Base-by-base conservation (phyloP, 768 basidiomycete species). In the Dacryopinax primogenitus region DNA sequence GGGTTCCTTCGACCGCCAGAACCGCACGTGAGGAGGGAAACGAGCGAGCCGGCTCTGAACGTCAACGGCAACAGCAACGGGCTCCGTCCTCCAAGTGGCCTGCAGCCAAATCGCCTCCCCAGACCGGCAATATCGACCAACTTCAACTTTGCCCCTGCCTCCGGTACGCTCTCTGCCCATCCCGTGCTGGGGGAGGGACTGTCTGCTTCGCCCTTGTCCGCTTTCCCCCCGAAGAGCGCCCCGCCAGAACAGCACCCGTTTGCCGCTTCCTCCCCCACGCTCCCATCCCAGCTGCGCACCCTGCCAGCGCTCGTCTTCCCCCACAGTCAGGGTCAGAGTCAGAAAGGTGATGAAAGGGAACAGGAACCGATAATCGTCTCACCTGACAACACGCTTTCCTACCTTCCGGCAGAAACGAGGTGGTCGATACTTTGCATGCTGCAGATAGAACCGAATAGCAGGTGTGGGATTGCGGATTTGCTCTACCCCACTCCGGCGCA, bases 351-450 rank as follows among this genome's bases (percentile, higher is more conserved):
- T n/a, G n/a, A n/a, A n/a, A n/a, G n/a, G n/a, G n/a, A n/a, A n/a
- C 37, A 39, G 37, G 37, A 39, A n/a, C 23, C 73, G 71, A 73
- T 70, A 63, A 67, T 74, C 26, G 74, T 76, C 35, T 76, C 77
- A 12, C 77, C 78, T 28, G 78, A 79, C 67, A 76, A 74, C 13
- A 79, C 78, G 69, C 78, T 79, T 76, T 72, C 77, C 28, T 71
- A 78, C 16, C 67, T 79, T 15, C 78, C 78, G 3, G 71, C 77
- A 26, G 78, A 79, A 70, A 76, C 76, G 15, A 68, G 78, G 44
- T 72, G 73, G 23, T 75, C 75, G 35, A 70, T 79, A 61, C 77
- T 76, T 63, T 69, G 78, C 12, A 79, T 79, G 78, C 70, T 79
- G 67, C 74, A 77, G 33, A 73, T 79, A 61, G 78, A 78, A 63